Evolutionary conservation across 2,329 filamentous ascomycete genomes (phyloP), one percentile per base, ranked within the genome.

Genomic region (Camptophora hylomeconis): DNA sequence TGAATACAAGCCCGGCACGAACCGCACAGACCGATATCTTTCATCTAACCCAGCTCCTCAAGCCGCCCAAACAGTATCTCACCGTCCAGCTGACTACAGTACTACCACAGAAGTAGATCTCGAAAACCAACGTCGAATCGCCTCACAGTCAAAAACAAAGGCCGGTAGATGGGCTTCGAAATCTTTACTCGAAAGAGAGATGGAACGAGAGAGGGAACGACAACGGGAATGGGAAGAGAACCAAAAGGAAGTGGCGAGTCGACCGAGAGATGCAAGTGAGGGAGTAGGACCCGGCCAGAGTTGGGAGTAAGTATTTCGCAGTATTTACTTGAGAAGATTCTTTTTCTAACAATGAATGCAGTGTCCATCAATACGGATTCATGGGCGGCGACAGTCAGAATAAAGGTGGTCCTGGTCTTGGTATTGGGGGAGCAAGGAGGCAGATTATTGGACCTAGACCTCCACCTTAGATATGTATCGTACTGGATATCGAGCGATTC

Each of bases 151-250:
- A 28, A 67, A 67, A 45, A 74, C 70, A 17, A 66, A 66, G 37
- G 67, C 67, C 8, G 65, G 62, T 12, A 68, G 66, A 2, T 73
- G 68, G 69, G 69, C 69, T 0, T 65, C 61, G n/a, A 74, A 72
- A 45, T 72, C 68, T 3, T 57, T 77, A 2, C 58, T 76, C 3
- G 71, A 75, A 45, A 65, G 71, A 5, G 72, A 77, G 40, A 77
- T 75, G 72, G 72, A 77, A 46, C 66, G 69, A 12, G 72, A 77
- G 45, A 63, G 72, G 10, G 68, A 74, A 44, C 61, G 72, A 25
- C 72, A 76, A 45, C 58, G 62, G 20, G 72, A 77, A 36, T 77
- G 72, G 72, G 72, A 76, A 45, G 65, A 72, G 24, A 56, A 56
- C 12, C 72, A 77, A 46, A 59, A 67, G 29, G 58, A 54, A 10